A percentile compares a stretch with the other conserved stretches of the same genome.
phyloP scores from a whole-genome alignment of 768 basidiomycete genomes.

The Gymnopilus junonius region DNA sequence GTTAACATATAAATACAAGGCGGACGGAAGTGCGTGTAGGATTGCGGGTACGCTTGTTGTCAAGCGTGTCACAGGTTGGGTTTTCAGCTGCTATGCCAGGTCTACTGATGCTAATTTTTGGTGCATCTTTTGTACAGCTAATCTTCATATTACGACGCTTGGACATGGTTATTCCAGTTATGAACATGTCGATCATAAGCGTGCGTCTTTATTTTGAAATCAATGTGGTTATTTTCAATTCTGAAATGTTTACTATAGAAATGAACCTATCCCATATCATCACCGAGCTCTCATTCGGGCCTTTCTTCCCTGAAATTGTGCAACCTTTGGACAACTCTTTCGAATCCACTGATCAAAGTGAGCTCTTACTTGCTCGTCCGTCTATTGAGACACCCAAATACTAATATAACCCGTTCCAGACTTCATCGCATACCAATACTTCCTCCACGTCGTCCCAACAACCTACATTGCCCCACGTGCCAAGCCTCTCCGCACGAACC shows the following conservation, averaged over 20 bases:
- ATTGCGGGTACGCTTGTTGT: constrained; percentile 83
- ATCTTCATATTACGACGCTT: constrained; percentile 91
- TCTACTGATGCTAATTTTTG: not conserved
- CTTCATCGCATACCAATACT: constrained; percentile 93
- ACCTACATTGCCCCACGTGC: constrained; percentile 83
- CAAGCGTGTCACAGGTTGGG: constrained; percentile 77
- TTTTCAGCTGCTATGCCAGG: not conserved
- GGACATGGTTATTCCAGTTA: constrained; percentile 93
- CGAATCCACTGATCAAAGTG: constrained; percentile 71
- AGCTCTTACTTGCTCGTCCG: constrained; percentile 4
- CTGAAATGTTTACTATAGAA: constrained; percentile 44
- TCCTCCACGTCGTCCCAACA: constrained; percentile 93
- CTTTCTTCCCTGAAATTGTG: constrained; percentile 92
- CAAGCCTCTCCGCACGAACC: constrained; percentile 69
- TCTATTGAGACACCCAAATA: no score
- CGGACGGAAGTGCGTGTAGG: constrained; percentile 79
- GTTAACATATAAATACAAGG: constrained; percentile 73
- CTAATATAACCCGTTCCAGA: constrained; percentile 44
- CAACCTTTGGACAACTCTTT: constrained; percentile 95
- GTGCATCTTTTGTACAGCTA: constrained; percentile 49
- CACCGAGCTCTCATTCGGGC: constrained; percentile 95
- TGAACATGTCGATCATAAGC: constrained; percentile 84
- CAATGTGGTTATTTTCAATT: not conserved
- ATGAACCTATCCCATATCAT: constrained; percentile 99
- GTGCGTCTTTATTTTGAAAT: constrained; percentile 48